phyloP scores from a whole-genome alignment of 2,329 filamentous ascomycete species.

The Colletotrichum sp. region DNA sequence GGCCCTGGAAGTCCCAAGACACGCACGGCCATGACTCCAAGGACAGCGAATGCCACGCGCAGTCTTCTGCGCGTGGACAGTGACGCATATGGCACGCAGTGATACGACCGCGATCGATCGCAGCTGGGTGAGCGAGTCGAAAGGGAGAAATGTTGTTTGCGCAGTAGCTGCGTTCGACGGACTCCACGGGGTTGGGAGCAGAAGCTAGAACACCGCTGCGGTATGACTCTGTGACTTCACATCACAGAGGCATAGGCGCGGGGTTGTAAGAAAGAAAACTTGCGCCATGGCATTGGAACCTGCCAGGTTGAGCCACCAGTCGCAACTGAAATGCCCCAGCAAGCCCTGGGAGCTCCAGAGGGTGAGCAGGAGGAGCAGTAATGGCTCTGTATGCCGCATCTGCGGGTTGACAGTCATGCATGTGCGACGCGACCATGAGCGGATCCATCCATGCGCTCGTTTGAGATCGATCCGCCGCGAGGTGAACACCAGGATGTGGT shows the following conservation, averaged over 20 bases:
- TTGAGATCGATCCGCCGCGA: neutral
- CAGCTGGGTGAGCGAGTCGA: neutral
- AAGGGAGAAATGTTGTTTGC: too few species aligned
- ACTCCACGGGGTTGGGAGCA: rapidly evolving
- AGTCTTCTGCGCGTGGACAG: neutral
- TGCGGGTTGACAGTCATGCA: neutral
- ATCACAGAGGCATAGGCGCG: neutral
- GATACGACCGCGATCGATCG: neutral
- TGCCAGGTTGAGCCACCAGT: too few species aligned
- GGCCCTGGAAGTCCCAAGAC: neutral
- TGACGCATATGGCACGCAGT: neutral
- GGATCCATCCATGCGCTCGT: neutral
- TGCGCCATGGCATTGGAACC: neutral
- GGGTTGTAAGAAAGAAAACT: neutral
- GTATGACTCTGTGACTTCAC: neutral
- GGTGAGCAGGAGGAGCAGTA: neutral
- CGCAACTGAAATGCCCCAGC: too few species aligned
- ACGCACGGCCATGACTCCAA: rapidly evolving
- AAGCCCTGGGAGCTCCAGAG: too few species aligned
- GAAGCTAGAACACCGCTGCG: too few species aligned
- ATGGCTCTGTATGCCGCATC: neutral
- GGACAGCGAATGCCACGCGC: too few species aligned
- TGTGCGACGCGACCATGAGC: neutral
- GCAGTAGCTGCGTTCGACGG: rapidly evolving
- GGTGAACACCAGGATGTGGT: neutral